Percentiles rank a stretch among this genome's conserved stretches.
These are phyloP conservation scores for Millerozyma miso DNA, from an alignment of 805 yeast genomes.

Conservation along the genomic window DNA sequence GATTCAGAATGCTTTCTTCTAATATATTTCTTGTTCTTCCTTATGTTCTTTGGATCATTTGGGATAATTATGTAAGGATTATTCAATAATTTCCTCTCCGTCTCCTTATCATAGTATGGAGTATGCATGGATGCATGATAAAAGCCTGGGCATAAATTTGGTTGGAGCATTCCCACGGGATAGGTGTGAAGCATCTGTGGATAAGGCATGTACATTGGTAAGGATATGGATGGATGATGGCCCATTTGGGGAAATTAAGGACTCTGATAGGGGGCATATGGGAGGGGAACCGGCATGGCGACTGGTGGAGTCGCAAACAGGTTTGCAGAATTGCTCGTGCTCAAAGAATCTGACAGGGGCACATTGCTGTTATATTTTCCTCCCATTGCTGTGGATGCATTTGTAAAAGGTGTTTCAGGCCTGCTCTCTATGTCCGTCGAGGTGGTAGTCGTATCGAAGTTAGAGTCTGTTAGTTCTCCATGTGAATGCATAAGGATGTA, in stretches of 20 bases:
- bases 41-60: constrained; percentile 10
- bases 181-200: constrained; percentile 3
- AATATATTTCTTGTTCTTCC: constrained; percentile 1
- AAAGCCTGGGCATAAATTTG: constrained; percentile 3
- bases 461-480: background rate
- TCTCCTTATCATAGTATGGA: constrained; percentile 20
- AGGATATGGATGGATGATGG: background rate
- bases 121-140: constrained; percentile 1
- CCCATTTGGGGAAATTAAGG: background rate
- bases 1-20: background rate
- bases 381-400: background rate
- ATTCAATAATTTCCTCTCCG: constrained; percentile 22
- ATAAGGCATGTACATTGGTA: background rate
- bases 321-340: background rate
- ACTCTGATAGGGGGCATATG: background rate
- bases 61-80: constrained; percentile 28
- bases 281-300: background rate
- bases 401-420: background rate
- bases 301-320: background rate
- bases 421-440: background rate
- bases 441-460: background rate
- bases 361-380: background rate
- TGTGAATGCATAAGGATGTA: background rate
- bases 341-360: background rate
- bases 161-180: constrained; percentile 2